Evolutionary conservation across 1,284 basidiomycete genomes (phyloP).

Genomic region (Omphalotus olearius): DNA sequence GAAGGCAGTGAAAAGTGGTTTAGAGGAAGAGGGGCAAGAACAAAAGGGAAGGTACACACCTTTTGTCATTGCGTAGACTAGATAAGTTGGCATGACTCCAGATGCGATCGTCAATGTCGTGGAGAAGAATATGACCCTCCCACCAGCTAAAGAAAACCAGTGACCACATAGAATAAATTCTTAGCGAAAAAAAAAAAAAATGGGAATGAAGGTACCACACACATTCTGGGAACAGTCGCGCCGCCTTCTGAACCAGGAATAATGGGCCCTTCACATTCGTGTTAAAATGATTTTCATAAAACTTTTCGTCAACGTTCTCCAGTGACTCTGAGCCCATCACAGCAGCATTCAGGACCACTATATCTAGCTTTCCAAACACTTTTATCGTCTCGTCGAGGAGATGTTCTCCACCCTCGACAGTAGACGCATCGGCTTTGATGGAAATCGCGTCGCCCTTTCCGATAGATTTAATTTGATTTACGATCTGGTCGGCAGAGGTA

Average conservation of each 20-base stretch:
- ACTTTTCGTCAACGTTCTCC: slow-evolving; percentile 42
- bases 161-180: not conserved
- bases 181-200: not conserved
- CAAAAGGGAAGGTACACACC: not conserved
- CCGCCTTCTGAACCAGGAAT: slow-evolving; percentile 47
- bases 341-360: slow-evolving; percentile 52
- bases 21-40: not conserved
- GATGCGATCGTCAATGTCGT: slow-evolving; percentile 42
- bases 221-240: slow-evolving; percentile 40
- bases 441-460: slow-evolving; percentile 43
- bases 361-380: slow-evolving; percentile 47
- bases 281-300: slow-evolving; percentile 44
- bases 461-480: slow-evolving; percentile 35
- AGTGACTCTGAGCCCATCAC: slow-evolving; percentile 44
- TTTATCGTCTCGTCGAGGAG: slow-evolving; percentile 44
- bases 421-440: slow-evolving; percentile 48
- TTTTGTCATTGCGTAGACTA: slow-evolving; percentile 51
- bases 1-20: not conserved
- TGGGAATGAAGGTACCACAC: slow-evolving; percentile 21
- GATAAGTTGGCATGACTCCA: slow-evolving; percentile 30
- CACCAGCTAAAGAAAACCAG: slow-evolving; percentile 29
- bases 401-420: slow-evolving; percentile 35
- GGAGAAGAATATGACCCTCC: slow-evolving; percentile 54
- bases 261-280: slow-evolving; percentile 56
- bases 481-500: slow-evolving; percentile 41